phyloP scores from a whole-genome alignment of 208 protist genomes.

The Trypanosoma cruzi region DNA sequence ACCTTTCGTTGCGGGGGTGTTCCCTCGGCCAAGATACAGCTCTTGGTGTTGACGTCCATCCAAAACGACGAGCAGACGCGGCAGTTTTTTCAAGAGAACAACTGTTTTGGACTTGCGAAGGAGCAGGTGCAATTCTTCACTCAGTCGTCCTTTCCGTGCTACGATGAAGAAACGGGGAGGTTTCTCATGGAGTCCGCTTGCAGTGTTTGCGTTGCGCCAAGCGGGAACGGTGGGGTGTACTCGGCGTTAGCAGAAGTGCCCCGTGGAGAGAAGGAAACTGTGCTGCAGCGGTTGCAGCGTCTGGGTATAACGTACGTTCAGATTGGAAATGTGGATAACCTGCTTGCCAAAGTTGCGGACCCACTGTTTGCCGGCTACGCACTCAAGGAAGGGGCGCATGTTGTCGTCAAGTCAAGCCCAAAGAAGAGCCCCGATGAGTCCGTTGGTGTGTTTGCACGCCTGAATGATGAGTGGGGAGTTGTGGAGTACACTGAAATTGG shows the following conservation, averaged over 20 bases:
- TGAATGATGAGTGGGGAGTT: constrained; percentile 85
- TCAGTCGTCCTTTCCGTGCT: constrained; percentile 93
- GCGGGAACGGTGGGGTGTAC: constrained; percentile 98
- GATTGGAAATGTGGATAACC: constrained; percentile 98
- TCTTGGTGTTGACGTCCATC: constrained; percentile 97
- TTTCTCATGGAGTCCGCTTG: constrained; percentile 86
- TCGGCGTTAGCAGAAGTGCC: constrained; percentile 5
- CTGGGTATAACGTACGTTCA: constrained; percentile 94
- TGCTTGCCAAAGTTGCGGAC: constrained; percentile 93
- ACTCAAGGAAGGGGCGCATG: constrained; percentile 51
- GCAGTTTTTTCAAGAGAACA: constrained; percentile 92
- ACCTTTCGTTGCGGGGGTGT: background rate
- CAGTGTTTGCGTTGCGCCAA: constrained; percentile 87
- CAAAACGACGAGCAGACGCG: constrained; percentile 93
- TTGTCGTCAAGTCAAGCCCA: constrained; percentile 93
- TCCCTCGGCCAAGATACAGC: constrained; percentile 32
- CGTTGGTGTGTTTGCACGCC: constrained; percentile 96
- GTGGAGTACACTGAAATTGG: constrained; percentile 99
- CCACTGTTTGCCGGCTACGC: constrained; percentile 96
- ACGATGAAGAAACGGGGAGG: constrained; percentile 91
- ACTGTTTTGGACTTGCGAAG: constrained; percentile 94
- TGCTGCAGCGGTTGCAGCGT: constrained; percentile 80
- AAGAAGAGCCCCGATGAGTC: constrained; percentile 86
- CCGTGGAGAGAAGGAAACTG: constrained; percentile 22
- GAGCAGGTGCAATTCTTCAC: constrained; percentile 95